Conservation (phyloP, 441 rosid species). For the Aquilaria agallochum region DNA sequence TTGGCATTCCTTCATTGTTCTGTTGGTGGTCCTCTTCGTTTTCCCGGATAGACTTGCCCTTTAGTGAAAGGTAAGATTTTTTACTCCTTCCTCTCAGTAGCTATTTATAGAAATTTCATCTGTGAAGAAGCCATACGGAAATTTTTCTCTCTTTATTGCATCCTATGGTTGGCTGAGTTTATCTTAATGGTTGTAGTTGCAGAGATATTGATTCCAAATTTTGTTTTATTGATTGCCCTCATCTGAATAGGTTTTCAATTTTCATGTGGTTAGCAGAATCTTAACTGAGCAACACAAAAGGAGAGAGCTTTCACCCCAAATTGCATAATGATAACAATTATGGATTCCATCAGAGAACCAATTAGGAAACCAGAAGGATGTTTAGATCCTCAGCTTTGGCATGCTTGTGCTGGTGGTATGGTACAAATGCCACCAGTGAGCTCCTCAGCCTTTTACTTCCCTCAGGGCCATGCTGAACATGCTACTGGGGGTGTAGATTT, state of each 20-base stretch:
- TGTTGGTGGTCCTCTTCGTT: too few relatives aligned
- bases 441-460: slow-evolving; percentile 81
- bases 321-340: slow-evolving; percentile 31
- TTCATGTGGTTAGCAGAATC: slow-evolving; percentile 17
- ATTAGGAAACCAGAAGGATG: slow-evolving; percentile 50
- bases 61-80: too few relatives aligned
- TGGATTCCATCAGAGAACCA: slow-evolving; percentile 42
- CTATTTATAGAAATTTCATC: too few relatives aligned
- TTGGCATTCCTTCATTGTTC: too few relatives aligned
- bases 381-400: slow-evolving; percentile 96
- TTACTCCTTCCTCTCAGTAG: too few relatives aligned
- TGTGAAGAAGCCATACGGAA: too few relatives aligned
- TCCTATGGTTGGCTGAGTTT: too few relatives aligned
- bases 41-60: too few relatives aligned
- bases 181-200: too few relatives aligned
- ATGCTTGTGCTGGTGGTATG: slow-evolving; percentile 98
- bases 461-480: slow-evolving; percentile 97
- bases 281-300: slow-evolving; percentile 5
- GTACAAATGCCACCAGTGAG: slow-evolving; percentile 80
- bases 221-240: neutral
- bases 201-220: too few relatives aligned
- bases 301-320: slow-evolving; percentile 3
- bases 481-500: slow-evolving; percentile 64
- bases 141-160: too few relatives aligned
- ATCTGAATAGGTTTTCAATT: neutral